Percentiles rank a stretch among this genome's conserved stretches.
These are phyloP conservation scores for Chrysophaeum taylorii DNA, from an alignment of 352 stramenopile species.

Conservation along the genomic window DNA sequence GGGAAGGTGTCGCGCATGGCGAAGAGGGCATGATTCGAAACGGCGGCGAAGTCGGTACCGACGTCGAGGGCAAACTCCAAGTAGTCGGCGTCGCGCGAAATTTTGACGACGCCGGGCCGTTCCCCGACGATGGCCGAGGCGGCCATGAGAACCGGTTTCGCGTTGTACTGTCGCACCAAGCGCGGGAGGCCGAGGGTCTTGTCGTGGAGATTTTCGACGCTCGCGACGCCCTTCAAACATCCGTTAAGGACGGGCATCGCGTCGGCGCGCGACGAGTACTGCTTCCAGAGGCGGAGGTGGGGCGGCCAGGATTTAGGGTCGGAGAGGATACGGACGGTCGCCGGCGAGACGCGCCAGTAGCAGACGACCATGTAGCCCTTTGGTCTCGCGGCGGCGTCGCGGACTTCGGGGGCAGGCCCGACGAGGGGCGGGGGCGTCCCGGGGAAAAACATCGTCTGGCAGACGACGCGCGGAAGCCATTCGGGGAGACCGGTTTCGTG, in stretches of 20 bases:
- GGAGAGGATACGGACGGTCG: not conserved
- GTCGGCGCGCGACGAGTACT: not conserved
- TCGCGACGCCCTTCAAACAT: constrained; percentile 1
- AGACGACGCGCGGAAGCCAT: not conserved
- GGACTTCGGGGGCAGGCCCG: not conserved
- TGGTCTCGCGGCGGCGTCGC: not conserved
- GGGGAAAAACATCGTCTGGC: constrained; percentile 5
- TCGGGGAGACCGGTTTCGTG: not conserved
- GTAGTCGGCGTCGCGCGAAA: constrained; percentile 1
- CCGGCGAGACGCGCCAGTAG: not conserved
- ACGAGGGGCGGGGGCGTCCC: not conserved
- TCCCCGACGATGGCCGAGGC: not conserved
- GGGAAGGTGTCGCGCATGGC: not conserved
- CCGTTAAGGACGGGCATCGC: constrained; percentile 1
- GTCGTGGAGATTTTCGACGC: not conserved
- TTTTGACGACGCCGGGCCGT: not conserved
- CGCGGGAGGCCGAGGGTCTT: not conserved
- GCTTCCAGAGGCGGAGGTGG: not conserved
- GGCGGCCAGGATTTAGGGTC: constrained; percentile 1
- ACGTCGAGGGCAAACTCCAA: constrained; percentile 4
- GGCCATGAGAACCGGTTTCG: constrained; percentile 8
- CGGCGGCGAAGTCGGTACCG: not conserved
- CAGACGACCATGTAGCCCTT: constrained; percentile 2
- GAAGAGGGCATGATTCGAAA: constrained; percentile 10
- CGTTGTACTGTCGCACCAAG: constrained; percentile 4